Base-by-base conservation (phyloP, 257 asterid species). In the Striga asiatica region DNA sequence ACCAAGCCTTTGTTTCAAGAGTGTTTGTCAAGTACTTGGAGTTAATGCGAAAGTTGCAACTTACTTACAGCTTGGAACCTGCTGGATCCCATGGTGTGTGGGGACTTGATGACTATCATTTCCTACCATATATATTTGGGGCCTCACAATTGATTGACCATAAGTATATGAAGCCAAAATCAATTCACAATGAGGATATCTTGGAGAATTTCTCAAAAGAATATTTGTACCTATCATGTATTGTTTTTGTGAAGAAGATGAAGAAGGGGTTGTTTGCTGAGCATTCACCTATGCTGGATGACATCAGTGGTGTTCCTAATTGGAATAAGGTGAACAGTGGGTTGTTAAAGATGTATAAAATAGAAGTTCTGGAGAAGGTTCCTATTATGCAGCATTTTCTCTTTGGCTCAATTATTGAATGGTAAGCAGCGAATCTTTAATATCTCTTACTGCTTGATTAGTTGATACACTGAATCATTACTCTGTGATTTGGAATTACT, bases 51-150 rank as follows among this genome's bases (percentile, higher is more conserved):
- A 85, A 85, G 62, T 70, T 89, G 66, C 97, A 89, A 50, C 66
- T 81, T 31, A 83, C 85, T 25, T 89, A 85, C 64, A 61, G 53
- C 77, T 65, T 89, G 62, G 97, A 89, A 78, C 96, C 97, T 60
- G 96, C 96, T 7, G 96, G 96, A 21, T 89, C 97, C 59, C 97
- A 89, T 16, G 96, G 97, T 28, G 97, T 89, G 54, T 89, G 96
- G 97, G 96, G 97, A 37, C 94, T 89, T 25, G 97, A 89, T 66
- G 97, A 89, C 75, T 81, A 89, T 70, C 97, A 85, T 69, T 85
- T 85, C 73, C 66, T 89, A 74, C 96, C 97, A 22, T 85, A 79
- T 76, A 65, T 85, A 58, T 89, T 83, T 58, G 97, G 97, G 52
- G 78, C 96, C 27, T 89, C 96, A 1, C 97, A 89, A 70, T 71